Evolutionary conservation across 2,329 filamentous ascomycete genomes (phyloP), one percentile per base, ranked within the genome.

Genomic region (Emericellopsis cladophorae): DNA sequence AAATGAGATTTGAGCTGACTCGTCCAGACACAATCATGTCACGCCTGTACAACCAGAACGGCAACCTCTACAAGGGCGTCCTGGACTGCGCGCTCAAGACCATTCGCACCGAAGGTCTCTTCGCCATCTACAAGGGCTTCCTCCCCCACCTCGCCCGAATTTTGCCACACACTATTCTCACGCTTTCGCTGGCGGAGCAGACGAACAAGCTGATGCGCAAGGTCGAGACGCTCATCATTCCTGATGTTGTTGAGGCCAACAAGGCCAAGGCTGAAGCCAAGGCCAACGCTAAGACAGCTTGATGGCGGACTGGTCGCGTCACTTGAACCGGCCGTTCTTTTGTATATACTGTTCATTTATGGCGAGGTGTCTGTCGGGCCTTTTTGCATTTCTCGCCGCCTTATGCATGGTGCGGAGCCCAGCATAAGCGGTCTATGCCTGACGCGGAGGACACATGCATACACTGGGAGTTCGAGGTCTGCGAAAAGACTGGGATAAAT

Each of bases 61-160:
- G 92, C 40, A 94, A 95, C 58, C 73, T 98, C n/a, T 98, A 98
- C 70, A 81, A 75, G 50, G 84, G 89, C 44, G 86, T 93, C 5
- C 84, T 94, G 47, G 92, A 98, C 64, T 98, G 92, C 59, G 64
- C 96, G 45, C 77, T 75, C 58, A 89, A 95, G 66, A 98, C 92
- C 0, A 72, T 98, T 45, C 82, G 81, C 57, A 95, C 87, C 0
- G 92, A 98, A 60, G 92, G 92, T 18, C 53, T 95, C 40, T 65
- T 96, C 37, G 92, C 92, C 45, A 85, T 98, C 44, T 98, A 98
- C 71, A 98, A 98, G 70, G 92, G 92, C 44, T 95, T 93, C 68
- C 78, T 95, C 55, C 92, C 92, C 14, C 92, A 98, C 65, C 67
- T 98, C 49, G 88, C 92, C 26, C 74, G 92, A 52, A 96, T 98